Evolutionary conservation across 352 stramenopile species (phyloP), one percentile per base, ranked within the genome.

Genomic region (Globisporangium cylindrosporum): DNA sequence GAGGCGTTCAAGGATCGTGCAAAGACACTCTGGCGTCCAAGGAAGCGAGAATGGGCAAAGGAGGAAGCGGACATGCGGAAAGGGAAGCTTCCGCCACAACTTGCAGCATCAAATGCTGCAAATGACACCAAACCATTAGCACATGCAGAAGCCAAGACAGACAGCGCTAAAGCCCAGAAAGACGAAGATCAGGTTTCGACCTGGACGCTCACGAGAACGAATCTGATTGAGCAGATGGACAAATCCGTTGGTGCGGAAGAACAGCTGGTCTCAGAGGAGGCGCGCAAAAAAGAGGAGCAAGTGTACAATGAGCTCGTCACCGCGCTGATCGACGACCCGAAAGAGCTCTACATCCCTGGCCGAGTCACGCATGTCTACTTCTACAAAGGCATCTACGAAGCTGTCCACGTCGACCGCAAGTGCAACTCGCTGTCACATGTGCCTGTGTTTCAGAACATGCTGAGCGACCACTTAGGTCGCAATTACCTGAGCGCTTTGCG

Each of bases 361-460:
- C 71, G 78, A 22, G 82, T 94, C 62, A 93, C 84, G 4, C 86
- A 93, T 59, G 70, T 96, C 29, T 96, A 88, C 66, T 94, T 88
- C 61, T 77, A 86, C 68, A 89, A 89, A 54, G 88, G 88, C 8
- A 77, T 91, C 20, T 96, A 92, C 54, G 86, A 96, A 73, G 88
- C 88, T 4, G 88, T 93, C 8, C 73, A 91, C 56, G 88, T 96
- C 1, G 79, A 92, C 60, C 86, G 87, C 56, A 84, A 81, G 62
- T 96, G 87, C 64, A 74, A 82, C 15, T 75, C 88, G 24, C 76
- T 96, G 2, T 79, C 80, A 1, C 84, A 90, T 18, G 93, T 96
- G 46, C 86, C 88, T 1, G 82, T 96, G 9, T 88, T 88, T 46
- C 85, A 92, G 69, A 96, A 94, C 70, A 96, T 96, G 88, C 73